These are phyloP conservation scores for Eutrema salsugineum DNA, from an alignment of 441 rosid genomes.

Conservation along the genomic window DNA sequence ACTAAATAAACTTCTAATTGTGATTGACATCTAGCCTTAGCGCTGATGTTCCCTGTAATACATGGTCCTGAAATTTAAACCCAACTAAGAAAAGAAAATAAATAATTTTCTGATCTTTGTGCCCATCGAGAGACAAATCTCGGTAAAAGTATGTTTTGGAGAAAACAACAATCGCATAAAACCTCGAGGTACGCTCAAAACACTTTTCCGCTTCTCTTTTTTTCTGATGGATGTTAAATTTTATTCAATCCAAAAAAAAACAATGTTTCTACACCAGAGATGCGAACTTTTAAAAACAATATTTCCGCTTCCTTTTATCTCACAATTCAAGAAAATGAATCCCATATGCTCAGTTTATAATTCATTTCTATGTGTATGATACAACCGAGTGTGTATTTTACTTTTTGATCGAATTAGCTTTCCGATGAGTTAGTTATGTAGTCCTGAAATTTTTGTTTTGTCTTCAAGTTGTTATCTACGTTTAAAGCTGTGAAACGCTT, in stretches of 20 bases:
- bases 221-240: too few relatives aligned
- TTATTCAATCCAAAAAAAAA: too few relatives aligned
- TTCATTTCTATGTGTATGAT: constrained; percentile 51
- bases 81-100: too few relatives aligned
- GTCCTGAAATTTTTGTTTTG: too few relatives aligned
- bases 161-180: constrained; percentile 52
- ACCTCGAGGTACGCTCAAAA: constrained; percentile 71
- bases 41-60: background rate
- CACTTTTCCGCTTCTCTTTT: constrained; percentile 41
- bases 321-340: constrained; percentile 52
- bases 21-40: background rate
- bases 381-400: constrained; percentile 33
- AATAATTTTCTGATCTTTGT: constrained; percentile 34
- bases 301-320: constrained; percentile 44
- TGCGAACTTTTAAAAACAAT: too few relatives aligned
- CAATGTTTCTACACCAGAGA: too few relatives aligned
- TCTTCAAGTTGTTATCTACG: too few relatives aligned
- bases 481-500: too few relatives aligned
- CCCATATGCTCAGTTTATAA: constrained; percentile 40
- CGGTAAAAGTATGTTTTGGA: background rate
- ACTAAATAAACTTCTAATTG: background rate
- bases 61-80: background rate
- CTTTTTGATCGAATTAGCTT: too few relatives aligned
- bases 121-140: constrained; percentile 45
- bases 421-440: too few relatives aligned